Conservation (phyloP, 768 basidiomycete genomes). For the Coprinellus micaceus region DNA sequence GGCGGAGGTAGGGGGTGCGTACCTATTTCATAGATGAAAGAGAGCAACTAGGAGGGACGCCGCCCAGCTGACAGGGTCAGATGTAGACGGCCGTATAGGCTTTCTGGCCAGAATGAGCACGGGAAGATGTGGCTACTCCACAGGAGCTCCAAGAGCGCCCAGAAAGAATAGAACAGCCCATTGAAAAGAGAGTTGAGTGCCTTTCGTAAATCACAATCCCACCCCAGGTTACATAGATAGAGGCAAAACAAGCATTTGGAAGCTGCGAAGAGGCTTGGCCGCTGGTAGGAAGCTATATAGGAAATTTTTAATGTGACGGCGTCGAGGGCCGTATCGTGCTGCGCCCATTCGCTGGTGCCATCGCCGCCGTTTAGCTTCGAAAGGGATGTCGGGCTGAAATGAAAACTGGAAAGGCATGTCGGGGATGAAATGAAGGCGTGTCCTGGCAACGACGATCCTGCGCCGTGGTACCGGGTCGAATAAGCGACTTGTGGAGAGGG, state of each 20-base stretch:
- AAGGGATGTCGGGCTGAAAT: neutral
- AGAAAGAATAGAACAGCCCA: neutral
- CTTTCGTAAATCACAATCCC: conserved; percentile 1
- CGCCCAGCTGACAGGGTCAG: neutral
- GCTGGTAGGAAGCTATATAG: neutral
- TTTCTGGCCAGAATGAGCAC: neutral
- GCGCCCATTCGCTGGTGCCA: neutral
- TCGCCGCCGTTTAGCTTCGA: neutral
- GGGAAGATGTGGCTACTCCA: neutral
- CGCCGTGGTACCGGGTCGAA: conserved; percentile 1
- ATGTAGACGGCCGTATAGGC: neutral
- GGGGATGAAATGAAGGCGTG: too few species aligned
- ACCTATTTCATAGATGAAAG: too few species aligned
- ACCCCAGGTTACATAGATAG: neutral
- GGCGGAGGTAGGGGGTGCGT: too few species aligned
- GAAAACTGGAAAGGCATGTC: neutral
- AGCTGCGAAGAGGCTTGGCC: neutral
- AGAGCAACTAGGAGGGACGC: too few species aligned
- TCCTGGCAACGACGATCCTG: too few species aligned
- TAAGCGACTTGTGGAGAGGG: neutral
- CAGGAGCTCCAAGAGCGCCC: neutral
- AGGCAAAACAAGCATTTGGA: too few species aligned
- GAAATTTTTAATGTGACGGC: neutral
- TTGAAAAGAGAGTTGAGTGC: neutral
- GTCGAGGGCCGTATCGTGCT: neutral